A percentile compares a stretch with the other conserved stretches of the same genome.
Conservation (phyloP, 305 asterid species). For the Stenogyne calaminthoides region DNA sequence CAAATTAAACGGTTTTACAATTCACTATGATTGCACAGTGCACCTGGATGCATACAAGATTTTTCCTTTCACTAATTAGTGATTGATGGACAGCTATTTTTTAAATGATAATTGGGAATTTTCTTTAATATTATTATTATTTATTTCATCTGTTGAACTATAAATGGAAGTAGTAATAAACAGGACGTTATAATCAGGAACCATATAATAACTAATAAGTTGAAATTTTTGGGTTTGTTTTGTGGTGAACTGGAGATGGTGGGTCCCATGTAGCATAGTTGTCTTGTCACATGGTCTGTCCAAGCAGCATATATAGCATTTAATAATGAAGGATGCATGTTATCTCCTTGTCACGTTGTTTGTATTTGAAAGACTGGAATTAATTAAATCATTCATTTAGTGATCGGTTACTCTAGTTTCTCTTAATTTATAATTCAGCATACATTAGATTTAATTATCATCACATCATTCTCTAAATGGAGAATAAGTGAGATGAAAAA, state of each 20-base stretch:
- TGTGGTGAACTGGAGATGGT: background rate
- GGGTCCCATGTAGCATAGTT: constrained; percentile 4
- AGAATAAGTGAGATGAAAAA: background rate
- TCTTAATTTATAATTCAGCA: background rate
- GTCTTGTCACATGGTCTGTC: constrained; percentile 29
- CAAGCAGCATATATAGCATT: background rate
- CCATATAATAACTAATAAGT: too few species aligned
- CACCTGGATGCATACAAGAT: too few species aligned
- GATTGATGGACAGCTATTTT: background rate
- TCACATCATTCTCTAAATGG: background rate
- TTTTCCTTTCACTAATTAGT: too few species aligned
- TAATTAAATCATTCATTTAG: background rate
- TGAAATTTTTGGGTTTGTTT: background rate
- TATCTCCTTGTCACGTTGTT: constrained; percentile 1
- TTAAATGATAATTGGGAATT: background rate
- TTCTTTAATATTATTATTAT: background rate
- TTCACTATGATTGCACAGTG: too few species aligned
- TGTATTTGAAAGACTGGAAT: background rate
- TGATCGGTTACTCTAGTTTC: background rate
- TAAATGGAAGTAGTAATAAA: background rate
- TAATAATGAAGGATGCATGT: constrained; percentile 12
- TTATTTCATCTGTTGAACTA: background rate
- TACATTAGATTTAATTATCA: background rate
- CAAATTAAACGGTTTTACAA: too few species aligned
- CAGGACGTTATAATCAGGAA: too few species aligned